Conservation (phyloP, 2,329 filamentous ascomycete genomes). For the Blastomyces parvus region DNA sequence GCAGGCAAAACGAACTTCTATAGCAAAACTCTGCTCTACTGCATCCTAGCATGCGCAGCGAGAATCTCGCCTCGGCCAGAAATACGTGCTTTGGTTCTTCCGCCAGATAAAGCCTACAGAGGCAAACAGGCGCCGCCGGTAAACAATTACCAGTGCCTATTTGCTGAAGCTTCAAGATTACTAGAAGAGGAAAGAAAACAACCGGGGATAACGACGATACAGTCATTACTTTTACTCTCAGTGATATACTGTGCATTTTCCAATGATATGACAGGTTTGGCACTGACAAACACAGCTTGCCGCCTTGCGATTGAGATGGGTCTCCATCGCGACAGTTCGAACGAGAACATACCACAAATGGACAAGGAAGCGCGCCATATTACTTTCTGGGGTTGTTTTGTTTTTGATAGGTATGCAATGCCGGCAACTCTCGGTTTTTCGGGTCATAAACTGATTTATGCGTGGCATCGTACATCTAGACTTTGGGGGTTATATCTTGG, state of each 20-base stretch:
- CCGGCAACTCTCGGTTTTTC: background rate
- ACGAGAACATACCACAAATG: slow-evolving; percentile 9
- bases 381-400: slow-evolving; percentile 16
- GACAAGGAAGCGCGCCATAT: slow-evolving; percentile 15
- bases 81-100: slow-evolving; percentile 13
- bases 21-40: slow-evolving; percentile 16
- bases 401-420: slow-evolving; percentile 11
- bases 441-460: background rate
- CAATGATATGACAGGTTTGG: slow-evolving; percentile 17
- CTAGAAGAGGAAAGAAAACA: slow-evolving; percentile 14
- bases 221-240: slow-evolving; percentile 15
- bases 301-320: slow-evolving; percentile 15
- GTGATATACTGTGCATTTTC: slow-evolving; percentile 15
- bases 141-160: slow-evolving; percentile 11
- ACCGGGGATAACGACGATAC: slow-evolving; percentile 15
- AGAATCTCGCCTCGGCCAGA: slow-evolving; percentile 12
- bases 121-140: background rate
- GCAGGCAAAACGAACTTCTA: slow-evolving; percentile 11
- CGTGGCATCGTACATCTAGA: background rate
- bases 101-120: slow-evolving; percentile 5
- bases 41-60: slow-evolving; percentile 14
- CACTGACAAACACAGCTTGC: slow-evolving; percentile 15
- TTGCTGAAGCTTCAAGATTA: slow-evolving; percentile 11
- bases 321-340: slow-evolving; percentile 13
- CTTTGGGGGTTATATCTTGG: slow-evolving; percentile 17